Conservation (phyloP, 192 early-diverging fungal species). For the Podila minutissima region DNA sequence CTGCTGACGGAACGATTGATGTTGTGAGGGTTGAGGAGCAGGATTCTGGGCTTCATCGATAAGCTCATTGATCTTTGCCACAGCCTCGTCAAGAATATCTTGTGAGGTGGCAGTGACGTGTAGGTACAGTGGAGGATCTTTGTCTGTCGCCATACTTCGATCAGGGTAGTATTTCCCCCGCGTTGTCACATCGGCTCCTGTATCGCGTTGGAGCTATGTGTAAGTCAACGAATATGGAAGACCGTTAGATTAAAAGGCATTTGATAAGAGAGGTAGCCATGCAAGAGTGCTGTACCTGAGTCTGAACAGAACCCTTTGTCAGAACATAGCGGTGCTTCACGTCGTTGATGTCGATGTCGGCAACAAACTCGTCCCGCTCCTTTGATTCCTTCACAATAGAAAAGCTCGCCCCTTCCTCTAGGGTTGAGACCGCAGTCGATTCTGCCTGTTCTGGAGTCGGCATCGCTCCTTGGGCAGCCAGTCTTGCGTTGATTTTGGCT, state of each 20-base stretch:
- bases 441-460: slow-evolving; percentile 4
- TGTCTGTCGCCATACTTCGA: slow-evolving; percentile 73
- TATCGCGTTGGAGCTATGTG: slow-evolving; percentile 73
- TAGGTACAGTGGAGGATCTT: slow-evolving; percentile 83
- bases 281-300: slow-evolving; percentile 32
- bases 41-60: slow-evolving; percentile 69
- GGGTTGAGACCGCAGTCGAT: not conserved
- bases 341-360: slow-evolving; percentile 84
- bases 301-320: slow-evolving; percentile 81
- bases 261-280: not conserved
- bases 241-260: not conserved
- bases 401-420: not conserved
- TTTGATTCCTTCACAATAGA: slow-evolving; percentile 21
- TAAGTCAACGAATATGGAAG: not conserved
- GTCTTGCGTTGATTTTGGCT: slow-evolving; percentile 63
- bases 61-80: slow-evolving; percentile 78
- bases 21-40: slow-evolving; percentile 26
- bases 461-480: slow-evolving; percentile 57
- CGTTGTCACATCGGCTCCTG: slow-evolving; percentile 84
- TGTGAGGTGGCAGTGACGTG: slow-evolving; percentile 76
- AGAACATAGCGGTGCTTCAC: slow-evolving; percentile 82
- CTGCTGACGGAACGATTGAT: slow-evolving; percentile 25
- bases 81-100: slow-evolving; percentile 75
- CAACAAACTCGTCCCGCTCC: slow-evolving; percentile 62
- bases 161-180: slow-evolving; percentile 86